Percentiles rank a stretch among this genome's conserved stretches.
These are phyloP conservation scores for Neurospora africana DNA, from an alignment of 495 filamentous ascomycete species.

Conservation along the genomic window DNA sequence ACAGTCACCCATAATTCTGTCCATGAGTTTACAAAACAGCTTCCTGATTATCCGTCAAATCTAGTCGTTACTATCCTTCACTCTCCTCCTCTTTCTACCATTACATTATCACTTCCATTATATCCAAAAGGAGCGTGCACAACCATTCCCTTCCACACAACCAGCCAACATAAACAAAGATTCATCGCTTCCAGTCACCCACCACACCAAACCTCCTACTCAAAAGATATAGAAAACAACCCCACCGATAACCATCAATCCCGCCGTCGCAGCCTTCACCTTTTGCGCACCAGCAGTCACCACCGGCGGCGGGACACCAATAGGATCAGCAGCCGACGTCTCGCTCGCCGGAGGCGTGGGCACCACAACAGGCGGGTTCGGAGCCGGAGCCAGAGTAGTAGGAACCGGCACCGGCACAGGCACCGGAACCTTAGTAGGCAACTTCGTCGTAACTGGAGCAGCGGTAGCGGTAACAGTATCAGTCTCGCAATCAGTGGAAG, in stretches of 20 bases:
- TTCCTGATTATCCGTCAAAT: background rate
- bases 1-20: too few species aligned
- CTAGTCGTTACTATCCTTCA: background rate
- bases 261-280: constrained; percentile 5
- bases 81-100: background rate
- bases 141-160: background rate
- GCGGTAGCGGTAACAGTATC: constrained; percentile 3
- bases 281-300: background rate
- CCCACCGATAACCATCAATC: constrained; percentile 5
- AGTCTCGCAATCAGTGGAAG: background rate
- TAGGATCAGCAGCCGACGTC: background rate
- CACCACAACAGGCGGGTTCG: background rate
- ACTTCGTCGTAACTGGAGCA: background rate
- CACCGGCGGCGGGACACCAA: background rate
- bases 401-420: too few species aligned
- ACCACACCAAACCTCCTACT: too few species aligned
- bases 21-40: too few species aligned
- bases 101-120: background rate
- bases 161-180: background rate
- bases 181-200: too few species aligned
- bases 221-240: constrained; percentile 7
- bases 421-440: background rate
- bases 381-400: too few species aligned
- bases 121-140: background rate
- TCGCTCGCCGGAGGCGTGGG: background rate